A percentile compares a stretch with the other conserved stretches of the same genome.
phyloP scores from a whole-genome alignment of 768 basidiomycete species.

The Clavaria fumosa region DNA sequence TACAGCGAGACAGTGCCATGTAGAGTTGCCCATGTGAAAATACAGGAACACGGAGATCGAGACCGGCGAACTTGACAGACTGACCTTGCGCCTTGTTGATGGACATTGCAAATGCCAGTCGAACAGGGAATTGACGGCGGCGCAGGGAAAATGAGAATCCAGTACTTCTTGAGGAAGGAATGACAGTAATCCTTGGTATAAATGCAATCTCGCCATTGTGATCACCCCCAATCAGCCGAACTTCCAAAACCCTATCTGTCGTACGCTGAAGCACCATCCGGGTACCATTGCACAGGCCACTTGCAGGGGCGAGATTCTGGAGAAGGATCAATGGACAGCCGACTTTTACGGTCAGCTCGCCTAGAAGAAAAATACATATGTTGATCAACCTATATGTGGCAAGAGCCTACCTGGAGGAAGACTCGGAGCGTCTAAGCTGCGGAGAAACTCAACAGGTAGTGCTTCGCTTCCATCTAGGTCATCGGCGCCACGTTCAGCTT shows the following conservation, averaged over 20 bases:
- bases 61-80: slow-evolving; percentile 17
- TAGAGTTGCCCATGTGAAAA: slow-evolving; percentile 27
- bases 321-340: slow-evolving; percentile 21
- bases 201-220: slow-evolving; percentile 21
- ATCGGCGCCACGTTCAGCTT: slow-evolving; percentile 4
- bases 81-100: slow-evolving; percentile 28
- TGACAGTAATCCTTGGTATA: slow-evolving; percentile 26
- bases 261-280: slow-evolving; percentile 15
- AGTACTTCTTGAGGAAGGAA: slow-evolving; percentile 15
- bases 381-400: no score
- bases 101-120: slow-evolving; percentile 23
- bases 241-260: slow-evolving; percentile 20
- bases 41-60: slow-evolving; percentile 16
- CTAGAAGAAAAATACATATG: no score
- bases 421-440: slow-evolving; percentile 15
- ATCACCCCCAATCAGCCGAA: slow-evolving; percentile 21
- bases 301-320: slow-evolving; percentile 15
- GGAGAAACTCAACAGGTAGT: slow-evolving; percentile 23
- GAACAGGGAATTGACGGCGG: slow-evolving; percentile 24
- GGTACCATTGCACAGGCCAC: slow-evolving; percentile 23
- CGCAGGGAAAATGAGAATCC: slow-evolving; percentile 16
- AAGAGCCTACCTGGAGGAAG: no score
- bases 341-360: slow-evolving; percentile 10
- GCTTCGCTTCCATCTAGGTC: neutral
- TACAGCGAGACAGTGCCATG: slow-evolving; percentile 21